Evolutionary conservation across 768 basidiomycete genomes (phyloP).

Genomic region (Rhodotorula kratochvilovae): DNA sequence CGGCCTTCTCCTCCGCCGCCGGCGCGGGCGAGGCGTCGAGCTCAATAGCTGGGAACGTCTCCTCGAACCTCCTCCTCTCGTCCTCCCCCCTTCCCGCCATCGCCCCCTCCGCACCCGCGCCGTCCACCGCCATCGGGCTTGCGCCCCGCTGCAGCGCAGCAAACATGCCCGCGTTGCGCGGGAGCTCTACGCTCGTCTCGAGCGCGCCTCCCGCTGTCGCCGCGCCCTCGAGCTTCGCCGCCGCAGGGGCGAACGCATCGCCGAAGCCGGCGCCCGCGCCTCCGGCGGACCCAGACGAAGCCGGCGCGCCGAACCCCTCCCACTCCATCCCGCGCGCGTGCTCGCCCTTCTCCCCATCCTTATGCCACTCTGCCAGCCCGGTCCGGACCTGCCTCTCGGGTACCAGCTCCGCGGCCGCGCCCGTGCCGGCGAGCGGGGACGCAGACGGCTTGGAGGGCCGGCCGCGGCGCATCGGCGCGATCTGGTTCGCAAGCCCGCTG

Average conservation of each 20-base stretch:
- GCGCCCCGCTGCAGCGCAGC: conserved; percentile 5
- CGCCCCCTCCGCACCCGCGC: neutral
- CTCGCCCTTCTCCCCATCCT: neutral
- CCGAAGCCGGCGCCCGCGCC: conserved; percentile 4
- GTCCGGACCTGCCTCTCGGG: conserved; percentile 17
- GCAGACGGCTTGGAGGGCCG: conserved; percentile 38
- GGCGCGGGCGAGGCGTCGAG: neutral
- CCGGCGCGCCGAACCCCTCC: conserved; percentile 1
- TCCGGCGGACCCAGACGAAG: neutral
- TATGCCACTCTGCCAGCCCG: neutral
- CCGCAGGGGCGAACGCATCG: conserved; percentile 1
- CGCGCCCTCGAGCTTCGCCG: conserved; percentile 1
- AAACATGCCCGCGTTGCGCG: conserved; percentile 28
- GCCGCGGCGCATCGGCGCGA: conserved; percentile 42
- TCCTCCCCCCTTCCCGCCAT: neutral
- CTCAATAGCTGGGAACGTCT: conserved; percentile 18
- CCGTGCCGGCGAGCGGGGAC: too few relatives aligned
- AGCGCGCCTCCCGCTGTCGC: neutral
- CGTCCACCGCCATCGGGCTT: neutral
- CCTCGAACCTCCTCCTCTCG: conserved; percentile 19
- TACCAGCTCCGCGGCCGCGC: neutral
- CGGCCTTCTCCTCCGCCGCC: neutral
- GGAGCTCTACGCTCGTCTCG: conserved; percentile 20
- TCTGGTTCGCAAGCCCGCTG: conserved; percentile 10
- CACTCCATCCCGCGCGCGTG: neutral